Conservation (phyloP, 2,329 filamentous ascomycete genomes). For the Trichoderma brevicompactum region DNA sequence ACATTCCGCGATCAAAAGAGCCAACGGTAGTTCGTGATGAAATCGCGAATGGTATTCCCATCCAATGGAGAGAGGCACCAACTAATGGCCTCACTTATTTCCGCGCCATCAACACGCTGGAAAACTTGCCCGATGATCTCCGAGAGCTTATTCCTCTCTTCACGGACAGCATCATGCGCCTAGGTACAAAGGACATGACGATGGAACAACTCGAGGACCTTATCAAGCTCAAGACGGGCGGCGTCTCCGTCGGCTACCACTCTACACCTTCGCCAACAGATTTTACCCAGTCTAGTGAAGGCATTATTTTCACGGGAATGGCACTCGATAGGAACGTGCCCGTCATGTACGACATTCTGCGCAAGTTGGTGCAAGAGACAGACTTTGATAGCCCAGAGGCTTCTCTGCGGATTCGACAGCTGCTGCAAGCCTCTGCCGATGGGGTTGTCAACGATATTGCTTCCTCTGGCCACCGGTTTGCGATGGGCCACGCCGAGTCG, state of each 20-base stretch:
- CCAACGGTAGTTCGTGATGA: constrained; percentile 64
- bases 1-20: constrained; percentile 82
- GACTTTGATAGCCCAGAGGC: constrained; percentile 86
- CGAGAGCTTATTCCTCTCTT: constrained; percentile 86
- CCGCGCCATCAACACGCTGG: constrained; percentile 79
- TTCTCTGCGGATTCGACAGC: constrained; percentile 78
- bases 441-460: constrained; percentile 92
- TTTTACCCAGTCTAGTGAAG: constrained; percentile 73
- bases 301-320: constrained; percentile 81
- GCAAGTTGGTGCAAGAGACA: constrained; percentile 80
- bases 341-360: constrained; percentile 85
- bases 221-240: constrained; percentile 95
- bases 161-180: constrained; percentile 87
- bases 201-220: constrained; percentile 96
- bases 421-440: constrained; percentile 84
- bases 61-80: constrained; percentile 89
- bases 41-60: constrained; percentile 65
- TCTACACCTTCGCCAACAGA: constrained; percentile 77
- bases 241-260: constrained; percentile 83
- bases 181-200: constrained; percentile 83
- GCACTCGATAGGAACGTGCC: constrained; percentile 89
- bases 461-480: constrained; percentile 85
- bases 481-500: constrained; percentile 81
- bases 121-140: constrained; percentile 81
- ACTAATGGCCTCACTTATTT: constrained; percentile 98